Evolutionary conservation across 257 asterid genomes (phyloP).

Genomic region (Euphrasia confusa): DNA sequence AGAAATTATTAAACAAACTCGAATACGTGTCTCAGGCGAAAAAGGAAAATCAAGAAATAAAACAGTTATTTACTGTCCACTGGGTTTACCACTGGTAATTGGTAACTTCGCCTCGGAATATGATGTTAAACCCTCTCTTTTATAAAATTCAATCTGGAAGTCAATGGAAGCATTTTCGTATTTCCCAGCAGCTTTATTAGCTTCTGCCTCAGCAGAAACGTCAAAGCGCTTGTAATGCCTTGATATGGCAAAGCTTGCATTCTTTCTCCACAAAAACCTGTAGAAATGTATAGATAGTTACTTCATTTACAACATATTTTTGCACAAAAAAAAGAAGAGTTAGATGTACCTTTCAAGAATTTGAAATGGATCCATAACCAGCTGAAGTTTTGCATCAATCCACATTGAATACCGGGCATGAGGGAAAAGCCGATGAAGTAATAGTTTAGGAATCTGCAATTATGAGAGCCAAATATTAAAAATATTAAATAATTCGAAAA

Average conservation of each 20-base stretch:
- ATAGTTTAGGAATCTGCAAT: constrained; percentile 79
- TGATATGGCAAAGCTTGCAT: constrained; percentile 77
- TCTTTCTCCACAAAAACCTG: constrained; percentile 80
- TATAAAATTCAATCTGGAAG: constrained; percentile 69
- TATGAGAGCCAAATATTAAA: no score
- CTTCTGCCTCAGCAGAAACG: constrained; percentile 78
- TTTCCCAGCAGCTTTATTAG: constrained; percentile 73
- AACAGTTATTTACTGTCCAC: neutral
- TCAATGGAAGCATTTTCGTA: constrained; percentile 70
- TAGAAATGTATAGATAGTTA: no score
- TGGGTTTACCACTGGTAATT: constrained; percentile 50
- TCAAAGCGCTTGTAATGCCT: constrained; percentile 74
- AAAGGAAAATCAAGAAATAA: neutral
- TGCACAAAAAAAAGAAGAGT: no score
- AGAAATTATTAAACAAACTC: neutral
- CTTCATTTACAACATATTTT: no score
- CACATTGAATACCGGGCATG: constrained; percentile 80
- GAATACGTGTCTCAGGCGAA: neutral
- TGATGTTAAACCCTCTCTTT: constrained; percentile 64
- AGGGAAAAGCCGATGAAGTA: constrained; percentile 84
- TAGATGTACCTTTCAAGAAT: constrained; percentile 69
- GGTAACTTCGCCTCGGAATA: constrained; percentile 57
- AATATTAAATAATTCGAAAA: neutral
- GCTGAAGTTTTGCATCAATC: constrained; percentile 93
- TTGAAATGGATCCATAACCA: constrained; percentile 83